Base-by-base conservation (phyloP, 768 basidiomycete species). In the Kwoniella dejecticola region DNA sequence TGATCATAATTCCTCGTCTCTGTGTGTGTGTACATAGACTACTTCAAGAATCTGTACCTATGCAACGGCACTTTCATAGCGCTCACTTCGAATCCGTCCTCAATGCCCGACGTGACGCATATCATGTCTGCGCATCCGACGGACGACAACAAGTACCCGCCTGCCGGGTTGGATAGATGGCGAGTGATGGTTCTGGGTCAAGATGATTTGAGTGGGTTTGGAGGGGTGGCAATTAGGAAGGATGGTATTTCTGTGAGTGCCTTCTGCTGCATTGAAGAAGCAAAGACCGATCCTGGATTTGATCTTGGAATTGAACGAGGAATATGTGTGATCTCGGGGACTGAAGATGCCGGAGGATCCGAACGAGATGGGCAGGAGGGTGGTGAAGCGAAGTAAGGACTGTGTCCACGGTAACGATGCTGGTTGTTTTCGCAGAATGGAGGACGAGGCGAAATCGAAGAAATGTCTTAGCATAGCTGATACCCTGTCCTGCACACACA, bases 31-130 rank as follows among this genome's bases (percentile, higher is more conserved):
- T n/a, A n/a, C n/a, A n/a, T 36, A 63, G 63, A 44, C 36, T 64
- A 55, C 49, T 58, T 65, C 30, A 38, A 68, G 41, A 70, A 73
- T 46, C 62, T 74, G 2, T 74, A 74, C 40, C 61, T 74, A 10
- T 47, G 33, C 8, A 65, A 70, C 41, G 72, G 72, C 12, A 63
- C 65, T 5, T 74, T 60, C 40, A 21, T 64, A 27, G 65, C 63
- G 33, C 31, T 74, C 36, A 63, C 66, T 2, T 58, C 67, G 1
- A 47, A 64, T 24, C 52, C 58, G n/a, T 30, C 52, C 13, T 45
- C 47, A 7, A 47, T 70, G 6, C 71, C 71, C 1, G 48, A 65
- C n/a, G 58, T 62, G 5, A 57, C 55, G 1, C 40, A 30, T 19
- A 69, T 72, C 40, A 61, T 72, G 54, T 67, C 58, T 17, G 70